Conservation (phyloP, 202 grass and related monocot species). For the Carex arenaria region DNA sequence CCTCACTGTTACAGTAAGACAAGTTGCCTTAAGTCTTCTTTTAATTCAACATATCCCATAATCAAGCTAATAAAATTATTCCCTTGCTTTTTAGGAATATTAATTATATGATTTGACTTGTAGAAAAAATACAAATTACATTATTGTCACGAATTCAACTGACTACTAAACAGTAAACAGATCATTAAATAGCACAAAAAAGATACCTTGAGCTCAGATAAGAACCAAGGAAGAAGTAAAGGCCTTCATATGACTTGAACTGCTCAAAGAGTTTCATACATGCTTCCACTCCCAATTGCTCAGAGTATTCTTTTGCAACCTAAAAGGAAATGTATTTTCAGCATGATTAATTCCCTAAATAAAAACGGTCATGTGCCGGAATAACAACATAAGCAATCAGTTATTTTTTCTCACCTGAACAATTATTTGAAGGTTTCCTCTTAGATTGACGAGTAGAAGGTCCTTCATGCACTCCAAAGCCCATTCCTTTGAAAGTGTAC, state of each 20-base stretch:
- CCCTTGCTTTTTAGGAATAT: not conserved
- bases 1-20: conserved; percentile 56
- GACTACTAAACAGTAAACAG: not conserved
- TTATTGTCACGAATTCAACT: not conserved
- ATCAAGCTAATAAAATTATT: conserved; percentile 3
- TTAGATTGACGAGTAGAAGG: conserved; percentile 83
- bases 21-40: conserved; percentile 6
- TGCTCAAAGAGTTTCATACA: conserved; percentile 96
- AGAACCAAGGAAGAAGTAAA: conserved; percentile 95
- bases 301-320: conserved; percentile 92
- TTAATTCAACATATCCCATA: not conserved
- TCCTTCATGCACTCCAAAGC: conserved; percentile 98
- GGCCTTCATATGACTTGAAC: conserved; percentile 96
- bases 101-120: not conserved
- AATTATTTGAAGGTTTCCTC: conserved; percentile 97
- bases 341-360: conserved; percentile 9
- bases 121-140: conserved; percentile 16
- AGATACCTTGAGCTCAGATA: conserved; percentile 86
- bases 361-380: not conserved
- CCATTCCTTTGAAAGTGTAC: conserved; percentile 88
- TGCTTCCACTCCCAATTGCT: conserved; percentile 74
- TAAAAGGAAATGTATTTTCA: conserved; percentile 26
- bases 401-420: conserved; percentile 58
- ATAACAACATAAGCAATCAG: not conserved
- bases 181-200: not conserved